Evolutionary conservation across 2,329 filamentous ascomycete species (phyloP).

Genomic region (Myriosclerotinia duriaeana): DNA sequence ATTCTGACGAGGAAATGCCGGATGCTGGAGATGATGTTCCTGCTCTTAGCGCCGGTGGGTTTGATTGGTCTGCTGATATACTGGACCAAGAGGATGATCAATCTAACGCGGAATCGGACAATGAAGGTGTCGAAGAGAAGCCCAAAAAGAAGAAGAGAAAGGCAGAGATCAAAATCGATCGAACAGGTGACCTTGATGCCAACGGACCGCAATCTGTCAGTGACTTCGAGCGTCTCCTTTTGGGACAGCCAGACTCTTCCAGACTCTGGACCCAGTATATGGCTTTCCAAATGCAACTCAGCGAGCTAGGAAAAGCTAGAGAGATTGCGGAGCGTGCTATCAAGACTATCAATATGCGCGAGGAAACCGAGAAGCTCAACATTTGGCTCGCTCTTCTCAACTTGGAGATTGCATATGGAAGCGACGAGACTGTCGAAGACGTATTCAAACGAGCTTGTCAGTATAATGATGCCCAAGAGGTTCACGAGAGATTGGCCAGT

Average conservation of each 20-base stretch:
- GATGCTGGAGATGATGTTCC: slow-evolving; percentile 39
- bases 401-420: slow-evolving; percentile 87
- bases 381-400: slow-evolving; percentile 95
- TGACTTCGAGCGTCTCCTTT: slow-evolving; percentile 89
- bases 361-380: slow-evolving; percentile 90
- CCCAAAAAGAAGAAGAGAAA: slow-evolving; percentile 70
- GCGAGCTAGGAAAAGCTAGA: slow-evolving; percentile 83
- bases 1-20: slow-evolving; percentile 41
- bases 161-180: slow-evolving; percentile 78
- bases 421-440: slow-evolving; percentile 76
- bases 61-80: slow-evolving; percentile 80
- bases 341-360: slow-evolving; percentile 84
- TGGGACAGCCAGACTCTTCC: slow-evolving; percentile 92
- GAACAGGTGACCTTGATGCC: slow-evolving; percentile 85
- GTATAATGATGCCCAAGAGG: slow-evolving; percentile 87
- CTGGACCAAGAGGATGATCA: slow-evolving; percentile 52
- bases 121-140: slow-evolving; percentile 43
- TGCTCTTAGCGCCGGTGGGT: slow-evolving; percentile 71
- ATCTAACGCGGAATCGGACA: slow-evolving; percentile 49
- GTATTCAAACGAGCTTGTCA: slow-evolving; percentile 91
- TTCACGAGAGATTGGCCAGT: slow-evolving; percentile 84
- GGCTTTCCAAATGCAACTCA: slow-evolving; percentile 94
- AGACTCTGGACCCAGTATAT: slow-evolving; percentile 95
- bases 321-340: slow-evolving; percentile 89
- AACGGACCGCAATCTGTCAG: slow-evolving; percentile 85